Evolutionary conservation across 208 protist species (phyloP), one percentile per base, ranked within the genome.

Genomic region (Acanthamoeba castellanii): DNA sequence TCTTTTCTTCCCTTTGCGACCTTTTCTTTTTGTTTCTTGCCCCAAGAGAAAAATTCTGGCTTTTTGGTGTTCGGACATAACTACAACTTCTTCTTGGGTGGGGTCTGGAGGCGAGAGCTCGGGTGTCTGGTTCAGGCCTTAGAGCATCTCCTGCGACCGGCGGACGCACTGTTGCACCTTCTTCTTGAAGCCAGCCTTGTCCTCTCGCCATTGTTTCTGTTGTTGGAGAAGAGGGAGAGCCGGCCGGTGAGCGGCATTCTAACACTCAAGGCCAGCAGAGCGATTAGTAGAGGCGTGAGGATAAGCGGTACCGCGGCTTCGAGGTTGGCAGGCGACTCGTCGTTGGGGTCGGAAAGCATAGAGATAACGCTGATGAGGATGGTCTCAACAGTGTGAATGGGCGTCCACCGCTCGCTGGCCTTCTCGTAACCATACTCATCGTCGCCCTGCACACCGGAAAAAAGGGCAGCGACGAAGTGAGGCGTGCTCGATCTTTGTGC

Each of bases 311-410:
- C 96, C 8, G 98, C 97, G 52, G 98, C 98, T 84, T 99, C 98
- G 9, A 98, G 68, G 84, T 99, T 99, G 27, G 98, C 98, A 27
- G 98, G 98, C 32, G 96, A 98, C 66, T 98, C 97, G 78, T 98
- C 97, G 94, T 98, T 99, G 68, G 98, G 98, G 81, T 97, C 95
- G 66, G 95, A 95, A 4, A 99, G 95, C 96, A 99, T 98, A 32
- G 97, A 98, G 32, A 98, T 97, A 22, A 99, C 97, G 85, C 90
- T 96, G 9, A 99, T 59, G 14, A 99, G 55, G 89, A 99, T 98
- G 42, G 96, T 98, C 50, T 98, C 96, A 3, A 98, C 97, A 9
- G 96, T 97, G 52, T 98, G 96, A 47, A 98, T 95, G 81, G 98
- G 98, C 27, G 89, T 57, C 98, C 98, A 99, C 50, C 97, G 91